Base-by-base conservation (phyloP, 2,329 filamentous ascomycete genomes). In the Penicillium sp. region DNA sequence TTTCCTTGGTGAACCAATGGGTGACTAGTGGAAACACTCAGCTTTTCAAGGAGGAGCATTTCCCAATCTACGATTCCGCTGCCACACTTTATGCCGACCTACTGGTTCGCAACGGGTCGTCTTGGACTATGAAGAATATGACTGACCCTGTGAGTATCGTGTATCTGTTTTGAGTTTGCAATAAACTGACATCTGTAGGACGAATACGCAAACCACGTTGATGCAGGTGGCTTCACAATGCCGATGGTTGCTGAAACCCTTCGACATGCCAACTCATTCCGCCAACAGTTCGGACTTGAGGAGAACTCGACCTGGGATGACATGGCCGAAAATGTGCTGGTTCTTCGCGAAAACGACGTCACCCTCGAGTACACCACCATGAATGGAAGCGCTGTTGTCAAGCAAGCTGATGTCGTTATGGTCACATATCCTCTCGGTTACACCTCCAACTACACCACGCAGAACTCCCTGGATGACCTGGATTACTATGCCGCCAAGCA, bases 401-500 rank as follows among this genome's bases (percentile, higher is more conserved):
- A 90, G 67, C 87, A 90, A 67, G 87, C 87, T 1, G 87, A 90
- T 69, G 82, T 90, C 13, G 84, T 89, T 24, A 72, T 90, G 32
- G 79, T 86, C 43, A 86, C 85, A 5, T 88, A 86, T 64, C 83
- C 88, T 2, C 69, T 89, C 2, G 81, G 83, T 52, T 89, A 83
- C 59, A 79, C 80, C 4, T 77, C 83, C 46, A 81, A 83, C 42
- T 81, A 82, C 61, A 81, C 69, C 18, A 78, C 66, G 1, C 60
- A 72, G 31, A 68, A 82, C 60, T 80, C 79, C 13, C 68, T 83
- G 44, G 78, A 75, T 29, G 84, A 89, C 59, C 71, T 89, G 18
- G 84, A 89, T 61, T 90, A 88, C 64, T 89, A 90, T 63, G 86
- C 87, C 4, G 83, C 83, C 43, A 86, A 85, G 51, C 87, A 90